Conservation (phyloP, 2,329 filamentous ascomycete genomes). For the Hypoxylon sp. region DNA sequence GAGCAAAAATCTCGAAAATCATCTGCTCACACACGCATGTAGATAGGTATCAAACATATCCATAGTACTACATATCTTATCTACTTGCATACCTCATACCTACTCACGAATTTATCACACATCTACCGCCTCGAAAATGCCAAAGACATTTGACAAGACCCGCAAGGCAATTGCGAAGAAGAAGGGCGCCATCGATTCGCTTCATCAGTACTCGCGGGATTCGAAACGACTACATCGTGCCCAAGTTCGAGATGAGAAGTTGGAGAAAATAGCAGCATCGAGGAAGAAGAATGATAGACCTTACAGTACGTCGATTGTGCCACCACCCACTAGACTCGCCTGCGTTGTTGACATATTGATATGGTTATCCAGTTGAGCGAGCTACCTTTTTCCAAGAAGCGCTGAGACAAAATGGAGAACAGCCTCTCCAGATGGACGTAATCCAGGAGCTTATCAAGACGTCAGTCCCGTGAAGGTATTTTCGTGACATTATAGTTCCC, state of each 20-base stretch:
- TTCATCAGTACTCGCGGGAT: constrained; percentile 92
- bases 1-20: constrained; percentile 29
- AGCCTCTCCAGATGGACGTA: constrained; percentile 67
- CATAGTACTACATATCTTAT: constrained; percentile 1
- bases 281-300: constrained; percentile 82
- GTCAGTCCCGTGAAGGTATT: constrained; percentile 59
- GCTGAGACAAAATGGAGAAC: constrained; percentile 65
- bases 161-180: constrained; percentile 93
- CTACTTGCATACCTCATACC: constrained; percentile 6
- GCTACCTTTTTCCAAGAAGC: constrained; percentile 80
- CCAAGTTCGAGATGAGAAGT: constrained; percentile 83
- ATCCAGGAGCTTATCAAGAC: constrained; percentile 74
- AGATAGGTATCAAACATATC: not conserved
- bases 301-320: constrained; percentile 68
- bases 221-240: constrained; percentile 85
- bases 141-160: constrained; percentile 83
- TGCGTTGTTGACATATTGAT: constrained; percentile 13
- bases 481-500: not conserved
- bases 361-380: constrained; percentile 69
- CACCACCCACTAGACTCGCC: constrained; percentile 6
- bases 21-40: not conserved
- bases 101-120: not conserved
- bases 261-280: constrained; percentile 78
- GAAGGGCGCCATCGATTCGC: constrained; percentile 77
- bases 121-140: constrained; percentile 66